A percentile compares a stretch with the other conserved stretches of the same genome.
These are phyloP conservation scores for Eucalyptus sideroxylon DNA, from an alignment of 345 rosid genomes.

Conservation along the genomic window DNA sequence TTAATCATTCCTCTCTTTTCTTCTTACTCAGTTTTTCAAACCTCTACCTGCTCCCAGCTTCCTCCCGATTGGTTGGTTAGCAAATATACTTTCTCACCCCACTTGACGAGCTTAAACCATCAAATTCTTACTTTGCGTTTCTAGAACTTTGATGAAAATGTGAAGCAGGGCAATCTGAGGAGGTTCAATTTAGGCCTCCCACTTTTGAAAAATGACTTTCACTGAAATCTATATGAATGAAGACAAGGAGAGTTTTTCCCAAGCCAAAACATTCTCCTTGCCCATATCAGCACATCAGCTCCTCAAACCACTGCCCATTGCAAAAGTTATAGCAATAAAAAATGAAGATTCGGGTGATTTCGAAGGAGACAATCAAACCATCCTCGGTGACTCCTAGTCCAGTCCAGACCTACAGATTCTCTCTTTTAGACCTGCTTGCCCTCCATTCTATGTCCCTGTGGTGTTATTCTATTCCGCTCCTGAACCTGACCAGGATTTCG, in stretches of 20 bases:
- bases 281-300: background rate
- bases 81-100: background rate
- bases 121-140: background rate
- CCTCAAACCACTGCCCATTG: background rate
- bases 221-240: background rate
- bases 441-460: background rate
- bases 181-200: background rate
- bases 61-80: background rate
- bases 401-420: background rate
- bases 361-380: slow-evolving; percentile 3
- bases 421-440: slow-evolving; percentile 7
- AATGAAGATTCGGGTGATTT: background rate
- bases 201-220: background rate
- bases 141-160: background rate
- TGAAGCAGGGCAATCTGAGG: background rate
- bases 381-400: slow-evolving; percentile 1
- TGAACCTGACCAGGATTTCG: background rate
- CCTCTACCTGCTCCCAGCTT: background rate
- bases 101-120: background rate
- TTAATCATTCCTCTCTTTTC: background rate
- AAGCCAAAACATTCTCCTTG: background rate
- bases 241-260: background rate
- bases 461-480: background rate
- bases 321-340: background rate
- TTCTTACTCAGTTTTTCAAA: background rate